Conservation (phyloP, 257 asterid species). For the Phtheirospermum japonicum region DNA sequence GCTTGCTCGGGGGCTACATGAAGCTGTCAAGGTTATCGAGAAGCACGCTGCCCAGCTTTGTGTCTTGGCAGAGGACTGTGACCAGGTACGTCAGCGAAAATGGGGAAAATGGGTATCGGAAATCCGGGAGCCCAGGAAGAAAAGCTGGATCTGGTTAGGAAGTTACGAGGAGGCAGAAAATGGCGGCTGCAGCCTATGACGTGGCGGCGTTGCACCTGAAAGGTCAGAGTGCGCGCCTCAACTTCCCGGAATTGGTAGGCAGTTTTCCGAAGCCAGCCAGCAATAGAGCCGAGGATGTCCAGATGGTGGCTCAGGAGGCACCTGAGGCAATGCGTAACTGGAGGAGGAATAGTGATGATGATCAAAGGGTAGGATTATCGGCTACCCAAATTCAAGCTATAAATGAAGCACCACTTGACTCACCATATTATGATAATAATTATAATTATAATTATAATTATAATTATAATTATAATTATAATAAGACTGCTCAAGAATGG, state of each 20-base stretch:
- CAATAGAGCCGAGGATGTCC: slow-evolving; percentile 33
- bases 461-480: background rate
- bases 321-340: slow-evolving; percentile 28
- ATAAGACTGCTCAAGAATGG: background rate
- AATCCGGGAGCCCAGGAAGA: slow-evolving; percentile 42
- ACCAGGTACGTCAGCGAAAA: slow-evolving; percentile 35
- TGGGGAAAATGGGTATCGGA: slow-evolving; percentile 50
- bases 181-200: slow-evolving; percentile 68
- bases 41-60: too few relatives aligned
- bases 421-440: slow-evolving; percentile 27
- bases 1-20: too few relatives aligned
- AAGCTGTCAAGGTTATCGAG: too few relatives aligned
- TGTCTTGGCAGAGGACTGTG: too few relatives aligned
- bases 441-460: too few relatives aligned
- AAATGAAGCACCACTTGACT: slow-evolving; percentile 50
- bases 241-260: slow-evolving; percentile 40
- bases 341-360: background rate
- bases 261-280: slow-evolving; percentile 36
- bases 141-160: slow-evolving; percentile 41
- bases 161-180: slow-evolving; percentile 36
- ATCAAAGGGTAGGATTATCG: slow-evolving; percentile 42
- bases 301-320: slow-evolving; percentile 45
- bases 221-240: slow-evolving; percentile 43
- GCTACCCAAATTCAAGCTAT: slow-evolving; percentile 51
- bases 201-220: slow-evolving; percentile 49